Conservation (phyloP, 257 asterid genomes). For the Solanum phureja region DNA sequence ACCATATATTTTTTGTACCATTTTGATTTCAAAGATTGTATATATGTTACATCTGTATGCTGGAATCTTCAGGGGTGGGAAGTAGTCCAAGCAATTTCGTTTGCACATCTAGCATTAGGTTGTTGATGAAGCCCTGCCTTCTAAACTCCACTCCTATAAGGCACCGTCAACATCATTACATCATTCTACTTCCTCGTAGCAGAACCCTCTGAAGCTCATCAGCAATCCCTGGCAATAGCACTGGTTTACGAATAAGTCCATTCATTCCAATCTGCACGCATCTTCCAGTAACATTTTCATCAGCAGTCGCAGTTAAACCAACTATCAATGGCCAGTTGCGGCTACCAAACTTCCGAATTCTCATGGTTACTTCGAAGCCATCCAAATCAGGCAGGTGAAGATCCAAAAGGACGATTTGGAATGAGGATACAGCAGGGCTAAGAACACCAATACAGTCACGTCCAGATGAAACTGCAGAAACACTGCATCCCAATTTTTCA, state of each 20-base stretch:
- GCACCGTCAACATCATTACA: slow-evolving; percentile 8
- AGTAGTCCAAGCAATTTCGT: neutral
- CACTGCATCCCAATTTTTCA: slow-evolving; percentile 78
- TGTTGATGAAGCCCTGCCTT: neutral
- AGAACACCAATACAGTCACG: slow-evolving; percentile 61
- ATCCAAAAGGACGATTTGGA: slow-evolving; percentile 68
- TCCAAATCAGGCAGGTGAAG: slow-evolving; percentile 82
- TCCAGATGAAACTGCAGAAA: slow-evolving; percentile 69
- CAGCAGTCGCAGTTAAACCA: slow-evolving; percentile 56
- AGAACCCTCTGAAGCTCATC: slow-evolving; percentile 56
- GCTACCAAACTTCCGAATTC: slow-evolving; percentile 72
- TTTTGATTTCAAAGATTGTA: neutral
- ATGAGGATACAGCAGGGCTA: slow-evolving; percentile 38
- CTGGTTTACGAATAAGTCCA: slow-evolving; percentile 72
- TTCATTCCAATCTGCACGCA: slow-evolving; percentile 68
- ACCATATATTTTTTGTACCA: neutral
- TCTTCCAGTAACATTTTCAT: slow-evolving; percentile 38
- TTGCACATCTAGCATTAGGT: neutral
- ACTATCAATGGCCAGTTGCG: slow-evolving; percentile 72
- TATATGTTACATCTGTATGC: neutral
- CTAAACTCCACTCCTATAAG: neutral
- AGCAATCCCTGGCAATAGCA: slow-evolving; percentile 51
- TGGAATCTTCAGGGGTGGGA: neutral
- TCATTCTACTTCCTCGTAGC: slow-evolving; percentile 39
- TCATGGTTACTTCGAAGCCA: slow-evolving; percentile 62